A percentile compares a stretch with the other conserved stretches of the same genome.
Evolutionary conservation across 352 stramenopile species (phyloP).

Genomic region (Phytophthora aleatoria): DNA sequence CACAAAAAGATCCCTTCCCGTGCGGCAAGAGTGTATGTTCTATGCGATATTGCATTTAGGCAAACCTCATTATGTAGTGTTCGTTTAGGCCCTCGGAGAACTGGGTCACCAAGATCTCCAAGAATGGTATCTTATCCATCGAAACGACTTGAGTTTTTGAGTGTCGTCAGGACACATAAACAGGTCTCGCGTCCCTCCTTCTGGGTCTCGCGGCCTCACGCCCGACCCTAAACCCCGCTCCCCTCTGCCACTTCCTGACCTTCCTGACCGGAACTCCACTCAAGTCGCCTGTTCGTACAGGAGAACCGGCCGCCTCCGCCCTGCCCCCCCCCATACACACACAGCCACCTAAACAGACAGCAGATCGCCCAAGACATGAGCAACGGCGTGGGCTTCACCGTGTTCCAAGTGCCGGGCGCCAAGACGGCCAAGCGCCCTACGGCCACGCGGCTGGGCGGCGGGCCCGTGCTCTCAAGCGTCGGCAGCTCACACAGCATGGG

Average conservation of each 20-base stretch:
- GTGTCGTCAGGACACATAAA: background rate
- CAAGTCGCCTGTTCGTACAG: background rate
- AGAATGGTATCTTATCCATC: background rate
- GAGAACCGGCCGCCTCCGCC: background rate
- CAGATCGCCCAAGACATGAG: constrained; percentile 27
- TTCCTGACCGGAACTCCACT: background rate
- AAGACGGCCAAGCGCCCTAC: constrained; percentile 35
- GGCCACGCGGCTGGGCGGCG: constrained; percentile 28
- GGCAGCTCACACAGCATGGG: constrained; percentile 21
- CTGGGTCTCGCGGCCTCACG: constrained; percentile 3
- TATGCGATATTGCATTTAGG: too few species aligned
- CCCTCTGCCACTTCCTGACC: constrained; percentile 22
- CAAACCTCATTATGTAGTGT: too few species aligned
- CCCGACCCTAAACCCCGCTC: constrained; percentile 1
- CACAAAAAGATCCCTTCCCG: too few species aligned
- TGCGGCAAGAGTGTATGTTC: too few species aligned
- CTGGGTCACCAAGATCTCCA: too few species aligned
- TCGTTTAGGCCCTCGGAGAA: too few species aligned
- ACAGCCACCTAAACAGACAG: constrained; percentile 1
- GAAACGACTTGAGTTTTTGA: constrained; percentile 7
- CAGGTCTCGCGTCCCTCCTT: background rate
- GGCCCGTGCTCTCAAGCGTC: constrained; percentile 20
- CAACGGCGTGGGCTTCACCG: constrained; percentile 60
- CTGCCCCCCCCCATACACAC: background rate
- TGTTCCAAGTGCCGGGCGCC: constrained; percentile 69